Conservation (phyloP, 2,329 filamentous ascomycete genomes). For the Fusarium sp. region DNA sequence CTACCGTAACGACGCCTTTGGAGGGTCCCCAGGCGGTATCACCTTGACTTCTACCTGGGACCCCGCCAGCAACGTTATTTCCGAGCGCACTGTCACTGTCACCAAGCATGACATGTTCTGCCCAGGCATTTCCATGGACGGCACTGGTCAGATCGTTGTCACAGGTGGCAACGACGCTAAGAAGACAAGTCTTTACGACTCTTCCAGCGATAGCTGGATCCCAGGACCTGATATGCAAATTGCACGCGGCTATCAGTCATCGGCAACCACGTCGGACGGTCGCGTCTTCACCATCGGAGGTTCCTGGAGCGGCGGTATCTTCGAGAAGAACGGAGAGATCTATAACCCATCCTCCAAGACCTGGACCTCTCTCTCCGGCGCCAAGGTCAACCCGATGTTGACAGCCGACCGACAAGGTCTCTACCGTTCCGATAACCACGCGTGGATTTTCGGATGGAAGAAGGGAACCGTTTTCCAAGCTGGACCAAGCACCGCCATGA, state of each 20-base stretch:
- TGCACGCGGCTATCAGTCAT: slow-evolving; percentile 24
- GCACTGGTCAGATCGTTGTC: slow-evolving; percentile 62
- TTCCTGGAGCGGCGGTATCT: slow-evolving; percentile 22
- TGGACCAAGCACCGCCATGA: slow-evolving; percentile 63
- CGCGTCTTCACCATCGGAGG: slow-evolving; percentile 29
- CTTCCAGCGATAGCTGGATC: slow-evolving; percentile 16
- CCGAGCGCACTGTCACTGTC: slow-evolving; percentile 46
- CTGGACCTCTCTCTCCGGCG: slow-evolving; percentile 43
- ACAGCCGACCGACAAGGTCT: slow-evolving; percentile 55
- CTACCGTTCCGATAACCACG: slow-evolving; percentile 53
- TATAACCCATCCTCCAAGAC: slow-evolving; percentile 12
- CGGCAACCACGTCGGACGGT: slow-evolving; percentile 18
- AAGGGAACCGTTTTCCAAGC: slow-evolving; percentile 64
- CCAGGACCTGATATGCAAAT: slow-evolving; percentile 25
- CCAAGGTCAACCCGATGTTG: slow-evolving; percentile 59
- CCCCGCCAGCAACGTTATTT: not conserved
- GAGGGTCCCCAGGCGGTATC: not conserved
- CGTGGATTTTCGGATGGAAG: slow-evolving; percentile 54
- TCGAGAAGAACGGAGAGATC: slow-evolving; percentile 29
- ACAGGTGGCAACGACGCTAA: slow-evolving; percentile 64
- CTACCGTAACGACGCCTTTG: slow-evolving; percentile 8
- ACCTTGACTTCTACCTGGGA: slow-evolving; percentile 30
- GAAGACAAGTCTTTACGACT: slow-evolving; percentile 61
- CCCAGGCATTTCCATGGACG: slow-evolving; percentile 64
- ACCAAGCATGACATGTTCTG: slow-evolving; percentile 68